Evolutionary conservation across 1,284 basidiomycete genomes (phyloP).

Genomic region (Leccinum cinnamomeum): DNA sequence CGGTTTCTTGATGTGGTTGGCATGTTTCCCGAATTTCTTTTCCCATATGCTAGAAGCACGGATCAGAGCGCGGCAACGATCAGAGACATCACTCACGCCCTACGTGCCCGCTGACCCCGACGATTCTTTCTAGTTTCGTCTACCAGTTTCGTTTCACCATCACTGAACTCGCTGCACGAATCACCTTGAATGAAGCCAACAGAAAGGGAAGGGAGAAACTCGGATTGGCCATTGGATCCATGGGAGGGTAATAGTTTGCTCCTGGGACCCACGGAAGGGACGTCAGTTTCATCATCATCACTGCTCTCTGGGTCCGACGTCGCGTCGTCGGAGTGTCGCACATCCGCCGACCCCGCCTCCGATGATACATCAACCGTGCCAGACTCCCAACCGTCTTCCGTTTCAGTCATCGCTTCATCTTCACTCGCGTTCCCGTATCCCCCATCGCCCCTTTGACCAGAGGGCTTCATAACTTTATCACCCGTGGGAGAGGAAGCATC

Average conservation of each 20-base stretch:
- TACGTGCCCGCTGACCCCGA: constrained; percentile 86
- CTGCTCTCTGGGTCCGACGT: constrained; percentile 17
- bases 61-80: constrained; percentile 8
- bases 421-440: constrained; percentile 25
- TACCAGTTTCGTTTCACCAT: constrained; percentile 58
- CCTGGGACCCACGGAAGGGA: constrained; percentile 17
- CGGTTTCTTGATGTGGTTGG: constrained; percentile 85
- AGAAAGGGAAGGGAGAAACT: constrained; percentile 86
- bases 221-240: constrained; percentile 50
- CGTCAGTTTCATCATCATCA: constrained; percentile 15
- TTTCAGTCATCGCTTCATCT: constrained; percentile 30
- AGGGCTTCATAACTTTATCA: constrained; percentile 18
- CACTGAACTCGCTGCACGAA: constrained; percentile 78
- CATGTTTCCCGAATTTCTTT: constrained; percentile 89
- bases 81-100: constrained; percentile 66
- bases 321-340: constrained; percentile 18
- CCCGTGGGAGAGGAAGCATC: not conserved
- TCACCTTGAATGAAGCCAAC: constrained; percentile 82
- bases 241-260: constrained; percentile 6
- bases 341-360: constrained; percentile 20
- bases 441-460: constrained; percentile 31
- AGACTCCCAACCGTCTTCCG: constrained; percentile 61
- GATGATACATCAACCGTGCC: constrained; percentile 41
- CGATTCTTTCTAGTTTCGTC: constrained; percentile 79
- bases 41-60: constrained; percentile 82